A percentile compares a stretch with the other conserved stretches of the same genome.
phyloP scores from a whole-genome alignment of 768 basidiomycete genomes.

The Boletus subcaerulescens region DNA sequence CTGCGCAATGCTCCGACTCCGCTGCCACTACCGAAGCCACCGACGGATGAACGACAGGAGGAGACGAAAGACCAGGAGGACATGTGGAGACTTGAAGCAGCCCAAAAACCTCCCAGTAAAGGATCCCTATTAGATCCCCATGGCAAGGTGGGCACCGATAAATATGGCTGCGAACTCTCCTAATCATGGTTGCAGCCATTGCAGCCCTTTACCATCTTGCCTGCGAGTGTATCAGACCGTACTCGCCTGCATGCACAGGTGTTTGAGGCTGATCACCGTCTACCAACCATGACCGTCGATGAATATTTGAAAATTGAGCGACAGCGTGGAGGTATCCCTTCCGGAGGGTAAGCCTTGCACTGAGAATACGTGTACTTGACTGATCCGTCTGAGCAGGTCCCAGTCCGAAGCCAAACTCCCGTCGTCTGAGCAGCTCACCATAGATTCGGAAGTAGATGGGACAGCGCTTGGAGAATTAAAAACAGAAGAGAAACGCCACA shows the following conservation, averaged over 20 bases:
- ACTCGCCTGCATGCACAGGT: constrained; percentile 74
- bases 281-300: constrained; percentile 96
- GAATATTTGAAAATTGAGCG: constrained; percentile 89
- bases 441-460: constrained; percentile 86
- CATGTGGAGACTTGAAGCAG: constrained; percentile 73
- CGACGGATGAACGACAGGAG: constrained; percentile 37
- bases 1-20: constrained; percentile 51
- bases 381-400: constrained; percentile 41
- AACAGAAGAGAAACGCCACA: constrained; percentile 70
- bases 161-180: not conserved
- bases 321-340: constrained; percentile 80
- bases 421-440: constrained; percentile 69
- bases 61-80: constrained; percentile 46
- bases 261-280: constrained; percentile 75
- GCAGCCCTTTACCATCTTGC: constrained; percentile 90
- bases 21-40: constrained; percentile 29
- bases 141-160: constrained; percentile 59
- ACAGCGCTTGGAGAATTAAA: constrained; percentile 63
- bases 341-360: constrained; percentile 67
- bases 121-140: constrained; percentile 69
- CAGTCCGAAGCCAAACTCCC: constrained; percentile 67
- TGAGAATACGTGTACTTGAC: not conserved
- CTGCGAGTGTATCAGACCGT: constrained; percentile 65
- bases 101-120: constrained; percentile 42
- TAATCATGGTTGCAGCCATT: constrained; percentile 55